Base-by-base conservation (phyloP, 1,284 basidiomycete species). In the Thelephora terrestris region DNA sequence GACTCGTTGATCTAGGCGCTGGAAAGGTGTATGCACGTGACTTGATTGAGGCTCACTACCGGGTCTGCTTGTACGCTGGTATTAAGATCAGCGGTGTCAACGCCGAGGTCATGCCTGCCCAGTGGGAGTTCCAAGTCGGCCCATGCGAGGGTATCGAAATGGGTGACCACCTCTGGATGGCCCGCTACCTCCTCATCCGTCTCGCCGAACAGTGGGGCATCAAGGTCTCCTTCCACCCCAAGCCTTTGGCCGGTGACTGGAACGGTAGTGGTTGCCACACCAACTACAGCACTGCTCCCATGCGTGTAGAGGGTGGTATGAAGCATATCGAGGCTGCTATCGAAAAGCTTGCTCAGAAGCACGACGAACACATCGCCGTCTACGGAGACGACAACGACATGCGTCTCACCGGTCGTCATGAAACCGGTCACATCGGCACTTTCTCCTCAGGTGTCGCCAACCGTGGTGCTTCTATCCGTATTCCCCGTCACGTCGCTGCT, bases 81-180 rank as follows among this genome's bases (percentile, higher is more conserved):
- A 79, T 99, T 71, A 94, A 93, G 75, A 98, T 98, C 74, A 95
- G 91, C 55, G 96, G 96, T 65, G 98, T 99, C 75, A 99, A 99
- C 69, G 96, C 96, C 57, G 96, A 99, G 74, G 96, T 99, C 60
- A 98, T 99, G 95, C 95, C 96, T 24, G 86, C 94, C 52, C 96
- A 99, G 71, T 98, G 94, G 94, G 95, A 99, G 74, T 99, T 96
- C 88, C 96, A 99, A 71, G 93, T 99, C 60, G 95, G 95, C 53
- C 95, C 95, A 37, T 98, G 95, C 65, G 85, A 89, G 68, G 95
- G 95, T 56, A 97, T 99, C 68, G 79, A 89, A 58, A 96, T 99
- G 91, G 95, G 95, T 60, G 95, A 99, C 71, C 93, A 96, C 71
- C 83, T 96, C 61, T 94, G 90, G 90, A 91, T 96, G 79, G 90